These are phyloP conservation scores for Lactarius indigo DNA, from an alignment of 768 basidiomycete species.

Conservation along the genomic window DNA sequence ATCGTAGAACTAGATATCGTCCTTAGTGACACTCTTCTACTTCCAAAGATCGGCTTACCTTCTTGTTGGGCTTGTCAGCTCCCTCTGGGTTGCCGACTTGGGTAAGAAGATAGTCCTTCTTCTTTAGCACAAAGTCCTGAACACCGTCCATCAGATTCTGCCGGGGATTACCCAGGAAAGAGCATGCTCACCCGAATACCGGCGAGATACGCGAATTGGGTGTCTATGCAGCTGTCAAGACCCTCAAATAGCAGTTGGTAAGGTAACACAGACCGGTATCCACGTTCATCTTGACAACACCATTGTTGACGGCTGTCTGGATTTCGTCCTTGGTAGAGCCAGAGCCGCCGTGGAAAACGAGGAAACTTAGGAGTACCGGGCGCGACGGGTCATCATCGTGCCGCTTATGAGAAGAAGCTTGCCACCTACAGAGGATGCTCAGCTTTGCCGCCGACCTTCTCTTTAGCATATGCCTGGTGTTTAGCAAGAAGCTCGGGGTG, in stretches of 20 bases:
- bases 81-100: conserved; percentile 99
- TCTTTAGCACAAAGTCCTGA: conserved; percentile 81
- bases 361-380: conserved; percentile 54
- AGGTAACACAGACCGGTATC: conserved; percentile 58
- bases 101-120: conserved; percentile 80
- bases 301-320: conserved; percentile 81
- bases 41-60: conserved; percentile 42
- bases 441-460: conserved; percentile 60
- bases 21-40: not conserved
- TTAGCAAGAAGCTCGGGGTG: conserved; percentile 87
- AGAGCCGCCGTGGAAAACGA: conserved; percentile 99
- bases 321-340: conserved; percentile 97
- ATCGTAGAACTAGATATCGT: conserved; percentile 71
- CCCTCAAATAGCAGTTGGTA: conserved; percentile 5
- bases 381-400: conserved; percentile 1
- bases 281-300: conserved; percentile 99
- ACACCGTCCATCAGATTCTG: not conserved
- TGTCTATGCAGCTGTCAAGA: conserved; percentile 45
- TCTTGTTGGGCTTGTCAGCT: conserved; percentile 98
- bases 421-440: conserved; percentile 76
- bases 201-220: conserved; percentile 84
- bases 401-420: not conserved
- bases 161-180: not conserved
- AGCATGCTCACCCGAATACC: conserved; percentile 65
- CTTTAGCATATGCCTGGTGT: conserved; percentile 76